These are phyloP conservation scores for Paecilomyces formosus DNA, from an alignment of 2,329 filamentous ascomycete genomes.

Conservation along the genomic window DNA sequence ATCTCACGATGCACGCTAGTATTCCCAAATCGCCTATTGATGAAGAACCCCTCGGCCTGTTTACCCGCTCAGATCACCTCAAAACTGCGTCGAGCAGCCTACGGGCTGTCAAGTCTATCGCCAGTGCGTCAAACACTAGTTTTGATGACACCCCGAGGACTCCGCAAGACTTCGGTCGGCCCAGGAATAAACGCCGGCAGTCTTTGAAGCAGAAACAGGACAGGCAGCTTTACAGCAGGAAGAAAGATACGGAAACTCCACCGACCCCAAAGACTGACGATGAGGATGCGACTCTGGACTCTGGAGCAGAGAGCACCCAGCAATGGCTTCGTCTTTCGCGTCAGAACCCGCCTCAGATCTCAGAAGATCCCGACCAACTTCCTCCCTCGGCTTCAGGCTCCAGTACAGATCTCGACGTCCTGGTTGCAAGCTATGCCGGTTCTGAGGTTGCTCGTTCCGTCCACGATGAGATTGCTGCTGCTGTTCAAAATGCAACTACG, in stretches of 20 bases:
- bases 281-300: slow-evolving; percentile 48
- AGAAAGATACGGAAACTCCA: slow-evolving; percentile 52
- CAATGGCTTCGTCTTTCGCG: slow-evolving; percentile 55
- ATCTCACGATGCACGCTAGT: slow-evolving; percentile 93
- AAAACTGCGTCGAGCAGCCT: slow-evolving; percentile 79
- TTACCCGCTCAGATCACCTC: slow-evolving; percentile 52
- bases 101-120: slow-evolving; percentile 80
- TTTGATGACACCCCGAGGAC: slow-evolving; percentile 59
- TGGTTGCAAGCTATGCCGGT: slow-evolving; percentile 66
- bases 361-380: slow-evolving; percentile 62
- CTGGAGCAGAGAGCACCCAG: slow-evolving; percentile 45
- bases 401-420: slow-evolving; percentile 71
- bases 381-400: slow-evolving; percentile 51
- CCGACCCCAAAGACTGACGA: slow-evolving; percentile 58
- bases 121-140: slow-evolving; percentile 71
- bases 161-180: slow-evolving; percentile 55
- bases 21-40: slow-evolving; percentile 47
- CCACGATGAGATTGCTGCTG: slow-evolving; percentile 68
- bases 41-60: slow-evolving; percentile 53
- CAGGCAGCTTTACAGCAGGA: slow-evolving; percentile 79
- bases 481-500: slow-evolving; percentile 55
- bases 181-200: slow-evolving; percentile 63
- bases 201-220: slow-evolving; percentile 85
- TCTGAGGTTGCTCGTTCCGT: slow-evolving; percentile 71
- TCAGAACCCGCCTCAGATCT: slow-evolving; percentile 50